Percentiles rank a stretch among this genome's conserved stretches.
These are phyloP conservation scores for Plantago ovata DNA, from an alignment of 257 asterid species.

Conservation along the genomic window DNA sequence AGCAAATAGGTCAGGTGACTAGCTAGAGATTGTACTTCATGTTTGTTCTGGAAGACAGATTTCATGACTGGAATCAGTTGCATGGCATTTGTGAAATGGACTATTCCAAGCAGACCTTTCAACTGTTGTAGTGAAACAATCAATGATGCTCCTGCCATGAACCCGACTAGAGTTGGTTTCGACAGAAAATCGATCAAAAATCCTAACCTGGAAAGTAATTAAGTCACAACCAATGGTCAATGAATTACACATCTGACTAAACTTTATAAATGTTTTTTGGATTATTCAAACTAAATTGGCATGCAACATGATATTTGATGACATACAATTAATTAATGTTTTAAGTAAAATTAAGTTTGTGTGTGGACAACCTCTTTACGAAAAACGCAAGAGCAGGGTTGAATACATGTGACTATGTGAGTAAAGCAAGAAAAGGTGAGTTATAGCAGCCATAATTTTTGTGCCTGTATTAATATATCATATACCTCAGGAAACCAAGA, in stretches of 20 bases:
- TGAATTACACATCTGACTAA: no score
- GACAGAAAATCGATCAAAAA: conserved; percentile 87
- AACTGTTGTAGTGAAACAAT: conserved; percentile 88
- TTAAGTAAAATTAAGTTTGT: no score
- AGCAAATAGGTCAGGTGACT: neutral
- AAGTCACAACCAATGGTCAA: neutral
- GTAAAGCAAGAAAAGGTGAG: no score
- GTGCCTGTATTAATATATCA: neutral
- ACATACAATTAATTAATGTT: no score
- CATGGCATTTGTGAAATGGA: conserved; percentile 81
- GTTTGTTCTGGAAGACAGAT: conserved; percentile 51
- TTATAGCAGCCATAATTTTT: no score
- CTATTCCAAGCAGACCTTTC: conserved; percentile 84
- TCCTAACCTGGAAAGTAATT: conserved; percentile 60
- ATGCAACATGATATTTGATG: no score
- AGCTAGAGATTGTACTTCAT: conserved; percentile 49
- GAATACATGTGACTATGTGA: no score
- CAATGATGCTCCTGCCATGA: conserved; percentile 94
- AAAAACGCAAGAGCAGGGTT: no score
- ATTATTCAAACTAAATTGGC: neutral
- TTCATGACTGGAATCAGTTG: conserved; percentile 71
- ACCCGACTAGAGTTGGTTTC: conserved; percentile 87
- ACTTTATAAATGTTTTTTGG: no score
- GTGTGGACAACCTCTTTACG: no score
- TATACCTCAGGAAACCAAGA: conserved; percentile 73